Evolutionary conservation across 768 basidiomycete species (phyloP).

Genomic region (Amanita brunnescens): DNA sequence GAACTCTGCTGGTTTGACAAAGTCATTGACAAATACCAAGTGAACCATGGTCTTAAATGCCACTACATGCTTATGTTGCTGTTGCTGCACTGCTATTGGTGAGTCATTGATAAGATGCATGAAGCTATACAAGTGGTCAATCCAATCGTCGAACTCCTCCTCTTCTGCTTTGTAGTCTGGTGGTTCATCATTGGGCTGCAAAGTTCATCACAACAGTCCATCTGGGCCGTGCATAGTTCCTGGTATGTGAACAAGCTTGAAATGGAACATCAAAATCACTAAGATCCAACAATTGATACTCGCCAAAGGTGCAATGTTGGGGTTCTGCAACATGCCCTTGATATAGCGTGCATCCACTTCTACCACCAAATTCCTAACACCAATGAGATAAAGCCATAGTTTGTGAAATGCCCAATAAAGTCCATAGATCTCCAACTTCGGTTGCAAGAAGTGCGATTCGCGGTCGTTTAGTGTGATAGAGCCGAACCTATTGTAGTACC

Average conservation of each 20-base stretch:
- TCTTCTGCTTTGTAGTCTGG: neutral
- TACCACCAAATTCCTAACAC: slow-evolving; percentile 22
- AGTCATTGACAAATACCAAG: no score
- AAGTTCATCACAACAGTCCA: slow-evolving; percentile 18
- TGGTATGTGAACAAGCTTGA: slow-evolving; percentile 22
- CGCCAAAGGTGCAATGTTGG: slow-evolving; percentile 15
- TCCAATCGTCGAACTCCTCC: neutral
- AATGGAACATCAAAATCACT: slow-evolving; percentile 21
- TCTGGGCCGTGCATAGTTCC: slow-evolving; percentile 19
- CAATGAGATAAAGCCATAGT: slow-evolving; percentile 16
- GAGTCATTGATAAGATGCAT: neutral
- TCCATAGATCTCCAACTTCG: neutral
- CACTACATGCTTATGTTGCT: neutral
- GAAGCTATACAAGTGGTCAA: neutral
- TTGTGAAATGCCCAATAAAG: no score
- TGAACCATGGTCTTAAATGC: neutral
- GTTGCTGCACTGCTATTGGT: neutral
- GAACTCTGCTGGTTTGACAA: no score
- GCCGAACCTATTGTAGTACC: slow-evolving; percentile 21
- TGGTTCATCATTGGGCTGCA: slow-evolving; percentile 8
- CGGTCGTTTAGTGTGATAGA: slow-evolving; percentile 29
- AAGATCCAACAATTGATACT: slow-evolving; percentile 21
- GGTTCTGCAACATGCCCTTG: slow-evolving; percentile 25
- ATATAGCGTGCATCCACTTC: slow-evolving; percentile 32
- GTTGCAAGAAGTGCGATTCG: slow-evolving; percentile 19